Conservation (phyloP, 2,329 filamentous ascomycete genomes). For the Pyricularia sp. region DNA sequence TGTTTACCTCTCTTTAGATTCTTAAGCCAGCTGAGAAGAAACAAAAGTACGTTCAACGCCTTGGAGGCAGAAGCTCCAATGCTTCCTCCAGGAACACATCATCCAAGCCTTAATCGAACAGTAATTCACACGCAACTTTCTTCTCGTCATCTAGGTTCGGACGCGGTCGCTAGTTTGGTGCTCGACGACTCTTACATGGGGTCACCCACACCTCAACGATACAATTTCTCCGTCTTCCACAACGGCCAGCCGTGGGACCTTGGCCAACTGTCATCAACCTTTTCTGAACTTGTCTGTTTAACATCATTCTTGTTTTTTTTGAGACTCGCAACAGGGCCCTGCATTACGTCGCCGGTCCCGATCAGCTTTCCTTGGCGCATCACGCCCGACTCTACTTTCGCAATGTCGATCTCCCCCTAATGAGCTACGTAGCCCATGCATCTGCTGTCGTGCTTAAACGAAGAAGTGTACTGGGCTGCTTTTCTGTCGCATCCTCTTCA, state of each 20-base stretch:
- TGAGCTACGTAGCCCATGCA: neutral
- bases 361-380: neutral
- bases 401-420: neutral
- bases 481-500: neutral
- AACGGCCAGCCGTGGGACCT: neutral
- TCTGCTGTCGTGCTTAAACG: neutral
- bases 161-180: conserved; percentile 64
- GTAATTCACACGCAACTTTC: conserved; percentile 62
- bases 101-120: conserved; percentile 53
- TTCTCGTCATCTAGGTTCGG: conserved; percentile 80
- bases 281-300: conserved; percentile 4
- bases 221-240: conserved; percentile 3
- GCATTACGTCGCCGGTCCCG: neutral
- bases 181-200: neutral
- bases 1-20: conserved; percentile 52
- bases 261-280: neutral
- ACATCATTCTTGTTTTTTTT: conserved; percentile 4
- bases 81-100: conserved; percentile 60
- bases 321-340: conserved; percentile 1
- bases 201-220: conserved; percentile 11
- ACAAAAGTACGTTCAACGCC: conserved; percentile 94
- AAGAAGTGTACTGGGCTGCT: neutral
- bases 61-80: conserved; percentile 56
- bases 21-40: conserved; percentile 99
- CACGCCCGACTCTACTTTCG: neutral